A percentile compares a stretch with the other conserved stretches of the same genome.
These are phyloP conservation scores for Globisporangium abappressorium DNA, from an alignment of 352 stramenopile genomes.

Conservation along the genomic window DNA sequence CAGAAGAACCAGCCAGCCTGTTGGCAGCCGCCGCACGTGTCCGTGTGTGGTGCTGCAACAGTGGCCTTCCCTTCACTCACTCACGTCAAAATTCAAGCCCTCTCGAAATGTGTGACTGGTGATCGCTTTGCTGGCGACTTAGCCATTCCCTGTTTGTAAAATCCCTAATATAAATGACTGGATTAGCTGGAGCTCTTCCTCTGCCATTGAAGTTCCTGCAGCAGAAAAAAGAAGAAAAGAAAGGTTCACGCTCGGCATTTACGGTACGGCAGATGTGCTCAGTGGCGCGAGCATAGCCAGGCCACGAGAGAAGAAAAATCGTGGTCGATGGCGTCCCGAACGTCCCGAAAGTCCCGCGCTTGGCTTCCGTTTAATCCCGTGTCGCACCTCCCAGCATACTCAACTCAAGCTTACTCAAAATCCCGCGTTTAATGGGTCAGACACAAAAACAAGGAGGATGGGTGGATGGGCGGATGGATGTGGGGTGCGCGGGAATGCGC, in stretches of 20 bases:
- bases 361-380: not conserved
- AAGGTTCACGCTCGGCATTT: not conserved
- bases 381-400: not conserved
- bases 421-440: not conserved
- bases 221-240: constrained; percentile 10
- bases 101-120: not conserved
- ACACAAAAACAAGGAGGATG: constrained; percentile 3
- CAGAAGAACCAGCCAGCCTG: not conserved
- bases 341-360: not conserved
- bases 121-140: no score
- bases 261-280: not conserved
- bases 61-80: not conserved
- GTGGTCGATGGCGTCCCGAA: not conserved
- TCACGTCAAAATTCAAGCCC: not conserved
- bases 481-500: constrained; percentile 5
- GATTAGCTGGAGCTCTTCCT: not conserved
- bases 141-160: no score
- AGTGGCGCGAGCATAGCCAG: not conserved
- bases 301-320: not conserved
- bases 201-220: constrained; percentile 2
- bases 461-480: not conserved
- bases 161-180: not conserved
- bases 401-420: not conserved
- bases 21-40: not conserved
- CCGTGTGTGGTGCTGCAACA: not conserved